A percentile compares a stretch with the other conserved stretches of the same genome.
Evolutionary conservation across 169 alveolate species (phyloP).

Genomic region (Plasmodium adleri): DNA sequence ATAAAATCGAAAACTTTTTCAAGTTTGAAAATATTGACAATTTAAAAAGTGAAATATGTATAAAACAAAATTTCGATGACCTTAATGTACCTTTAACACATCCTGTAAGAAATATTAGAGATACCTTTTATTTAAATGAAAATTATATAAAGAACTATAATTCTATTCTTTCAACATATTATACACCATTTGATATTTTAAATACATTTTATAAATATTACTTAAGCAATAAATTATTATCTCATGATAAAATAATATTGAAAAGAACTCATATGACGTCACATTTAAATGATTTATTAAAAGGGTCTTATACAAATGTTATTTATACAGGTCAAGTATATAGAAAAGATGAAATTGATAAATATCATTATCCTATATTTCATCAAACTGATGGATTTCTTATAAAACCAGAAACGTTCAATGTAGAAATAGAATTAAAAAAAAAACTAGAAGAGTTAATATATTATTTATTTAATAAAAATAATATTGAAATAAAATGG

Average conservation of each 20-base stretch:
- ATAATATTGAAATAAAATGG: slow-evolving; percentile 89
- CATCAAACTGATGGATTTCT: slow-evolving; percentile 93
- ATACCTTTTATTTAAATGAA: slow-evolving; percentile 88
- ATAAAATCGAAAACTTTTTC: slow-evolving; percentile 46
- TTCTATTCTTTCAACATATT: slow-evolving; percentile 1
- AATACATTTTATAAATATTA: slow-evolving; percentile 77
- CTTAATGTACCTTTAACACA: slow-evolving; percentile 92
- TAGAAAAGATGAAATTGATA: slow-evolving; percentile 93
- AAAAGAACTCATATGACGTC: slow-evolving; percentile 94
- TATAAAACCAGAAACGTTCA: slow-evolving; percentile 68
- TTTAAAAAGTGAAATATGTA: slow-evolving; percentile 80
- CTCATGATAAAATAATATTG: slow-evolving; percentile 74
- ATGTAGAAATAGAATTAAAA: slow-evolving; percentile 78
- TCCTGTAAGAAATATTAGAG: slow-evolving; percentile 89
- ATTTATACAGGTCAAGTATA: slow-evolving; percentile 93
- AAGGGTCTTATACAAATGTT: slow-evolving; percentile 85
- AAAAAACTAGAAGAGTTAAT: slow-evolving; percentile 88
- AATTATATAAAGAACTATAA: slow-evolving; percentile 74
- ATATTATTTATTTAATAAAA: slow-evolving; percentile 84
- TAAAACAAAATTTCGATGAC: slow-evolving; percentile 90
- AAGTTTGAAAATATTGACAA: slow-evolving; percentile 68
- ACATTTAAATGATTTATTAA: slow-evolving; percentile 89
- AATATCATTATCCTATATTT: slow-evolving; percentile 95
- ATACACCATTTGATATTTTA: slow-evolving; percentile 31
- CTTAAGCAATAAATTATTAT: slow-evolving; percentile 54